phyloP scores from a whole-genome alignment of 192 early-diverging fungal genomes.

The Oehlia diaphana region DNA sequence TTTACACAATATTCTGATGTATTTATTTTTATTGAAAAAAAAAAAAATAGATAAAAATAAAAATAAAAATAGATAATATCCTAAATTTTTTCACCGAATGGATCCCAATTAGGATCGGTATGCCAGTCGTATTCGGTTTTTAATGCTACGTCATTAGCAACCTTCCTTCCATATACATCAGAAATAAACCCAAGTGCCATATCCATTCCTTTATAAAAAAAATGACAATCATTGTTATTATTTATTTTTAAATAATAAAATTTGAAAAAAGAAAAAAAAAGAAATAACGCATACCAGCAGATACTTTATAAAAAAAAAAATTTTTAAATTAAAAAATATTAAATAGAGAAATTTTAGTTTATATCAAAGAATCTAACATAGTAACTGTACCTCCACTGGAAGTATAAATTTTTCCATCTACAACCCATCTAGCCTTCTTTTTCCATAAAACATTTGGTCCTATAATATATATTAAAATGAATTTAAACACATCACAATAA shows the following conservation, averaged over 20 bases:
- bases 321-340: background rate
- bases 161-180: background rate
- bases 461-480: background rate
- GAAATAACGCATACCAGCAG: background rate
- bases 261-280: background rate
- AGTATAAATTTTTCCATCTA: conserved; percentile 48
- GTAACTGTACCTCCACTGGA: conserved; percentile 35
- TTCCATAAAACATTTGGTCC: conserved; percentile 51
- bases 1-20: no score
- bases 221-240: background rate
- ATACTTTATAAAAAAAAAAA: background rate
- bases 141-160: no score
- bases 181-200: conserved; percentile 4
- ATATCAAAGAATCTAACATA: background rate
- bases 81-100: no score
- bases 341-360: background rate
- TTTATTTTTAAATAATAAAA: background rate
- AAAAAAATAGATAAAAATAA: no score
- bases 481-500: background rate
- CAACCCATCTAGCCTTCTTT: conserved; percentile 50
- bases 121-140: no score
- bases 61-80: no score
- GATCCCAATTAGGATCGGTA: no score
- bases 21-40: no score
- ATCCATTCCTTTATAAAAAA: conserved; percentile 4